Percentiles rank a stretch among this genome's conserved stretches.
Conservation (phyloP, 2,329 filamentous ascomycete genomes). For the Stagonosporopsis tanaceti region DNA sequence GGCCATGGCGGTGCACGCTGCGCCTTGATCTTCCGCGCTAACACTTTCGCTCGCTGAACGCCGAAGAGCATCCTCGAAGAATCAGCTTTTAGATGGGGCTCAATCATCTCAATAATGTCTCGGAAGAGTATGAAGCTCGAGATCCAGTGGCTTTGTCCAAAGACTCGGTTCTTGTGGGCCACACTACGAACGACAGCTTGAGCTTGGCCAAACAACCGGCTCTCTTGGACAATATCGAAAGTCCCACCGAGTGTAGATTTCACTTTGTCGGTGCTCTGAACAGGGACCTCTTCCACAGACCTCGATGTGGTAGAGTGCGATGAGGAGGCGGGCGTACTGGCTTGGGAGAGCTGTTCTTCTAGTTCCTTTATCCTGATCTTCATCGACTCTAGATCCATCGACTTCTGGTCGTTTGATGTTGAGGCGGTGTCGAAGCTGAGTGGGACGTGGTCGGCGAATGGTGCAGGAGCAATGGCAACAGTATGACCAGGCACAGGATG, state of each 20-base stretch:
- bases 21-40: slow-evolving; percentile 63
- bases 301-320: slow-evolving; percentile 12
- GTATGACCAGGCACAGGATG: slow-evolving; percentile 14
- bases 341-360: slow-evolving; percentile 50
- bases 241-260: slow-evolving; percentile 50
- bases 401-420: slow-evolving; percentile 26
- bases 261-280: slow-evolving; percentile 49
- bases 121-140: slow-evolving; percentile 55
- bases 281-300: slow-evolving; percentile 32
- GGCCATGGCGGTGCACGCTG: slow-evolving; percentile 60
- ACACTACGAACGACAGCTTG: slow-evolving; percentile 54
- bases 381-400: slow-evolving; percentile 50
- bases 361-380: slow-evolving; percentile 54
- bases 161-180: slow-evolving; percentile 64
- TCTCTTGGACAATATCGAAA: slow-evolving; percentile 55
- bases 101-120: slow-evolving; percentile 57
- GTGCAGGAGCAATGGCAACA: slow-evolving; percentile 16
- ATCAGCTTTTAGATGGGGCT: slow-evolving; percentile 51
- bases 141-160: slow-evolving; percentile 67
- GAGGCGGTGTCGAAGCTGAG: slow-evolving; percentile 22
- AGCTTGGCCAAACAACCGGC: slow-evolving; percentile 38
- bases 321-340: slow-evolving; percentile 14
- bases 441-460: neutral
- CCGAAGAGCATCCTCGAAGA: slow-evolving; percentile 46
- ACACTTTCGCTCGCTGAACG: slow-evolving; percentile 61